These are phyloP conservation scores for Thecamonas trahens DNA, from an alignment of 78 protist species.

Conservation along the genomic window DNA sequence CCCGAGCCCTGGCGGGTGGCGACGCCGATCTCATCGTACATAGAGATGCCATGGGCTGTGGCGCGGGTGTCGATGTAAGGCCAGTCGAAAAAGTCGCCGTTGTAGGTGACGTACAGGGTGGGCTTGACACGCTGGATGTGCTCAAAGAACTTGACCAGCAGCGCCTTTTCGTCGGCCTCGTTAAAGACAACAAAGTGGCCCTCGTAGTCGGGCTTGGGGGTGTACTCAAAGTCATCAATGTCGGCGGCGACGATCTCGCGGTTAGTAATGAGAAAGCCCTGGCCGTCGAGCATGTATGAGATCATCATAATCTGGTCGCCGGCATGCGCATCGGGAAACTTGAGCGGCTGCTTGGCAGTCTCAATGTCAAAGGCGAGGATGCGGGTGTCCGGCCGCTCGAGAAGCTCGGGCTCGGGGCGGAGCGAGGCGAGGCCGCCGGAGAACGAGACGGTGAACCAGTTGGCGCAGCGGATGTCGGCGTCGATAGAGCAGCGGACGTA, in stretches of 20 bases:
- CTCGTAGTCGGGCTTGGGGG: conserved; percentile 85
- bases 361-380: conserved; percentile 99
- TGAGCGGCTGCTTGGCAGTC: conserved; percentile 88
- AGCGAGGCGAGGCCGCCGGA: not conserved
- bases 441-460: conserved; percentile 39
- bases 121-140: conserved; percentile 78
- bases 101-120: conserved; percentile 86
- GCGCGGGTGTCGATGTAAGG: conserved; percentile 94
- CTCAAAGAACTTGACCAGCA: conserved; percentile 51
- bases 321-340: conserved; percentile 85
- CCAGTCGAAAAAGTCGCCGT: conserved; percentile 99
- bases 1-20: conserved; percentile 16
- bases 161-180: conserved; percentile 63
- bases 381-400: conserved; percentile 69
- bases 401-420: conserved; percentile 7
- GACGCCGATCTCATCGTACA: conserved; percentile 64
- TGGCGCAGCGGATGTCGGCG: conserved; percentile 34
- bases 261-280: conserved; percentile 93
- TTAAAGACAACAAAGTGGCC: conserved; percentile 88
- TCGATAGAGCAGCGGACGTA: conserved; percentile 89
- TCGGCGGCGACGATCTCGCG: conserved; percentile 87
- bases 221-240: conserved; percentile 91
- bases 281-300: conserved; percentile 92
- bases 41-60: conserved; percentile 34
- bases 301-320: conserved; percentile 93